A percentile compares a stretch with the other conserved stretches of the same genome.
Conservation (phyloP, 148 eudicot species). For the Dianthus caryophyllus region DNA sequence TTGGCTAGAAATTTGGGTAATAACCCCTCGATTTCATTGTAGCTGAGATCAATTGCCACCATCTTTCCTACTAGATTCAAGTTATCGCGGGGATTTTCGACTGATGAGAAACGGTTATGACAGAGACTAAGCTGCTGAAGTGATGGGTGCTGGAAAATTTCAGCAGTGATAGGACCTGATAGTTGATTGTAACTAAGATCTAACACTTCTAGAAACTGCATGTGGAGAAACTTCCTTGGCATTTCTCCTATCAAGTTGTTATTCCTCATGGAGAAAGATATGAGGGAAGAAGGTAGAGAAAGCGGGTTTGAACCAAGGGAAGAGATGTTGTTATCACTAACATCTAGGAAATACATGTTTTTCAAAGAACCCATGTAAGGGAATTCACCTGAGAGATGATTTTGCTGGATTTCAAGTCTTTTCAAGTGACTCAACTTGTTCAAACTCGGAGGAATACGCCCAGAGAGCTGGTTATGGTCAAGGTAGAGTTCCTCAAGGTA, state of each 20-base stretch:
- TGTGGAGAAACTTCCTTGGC: slow-evolving; percentile 19
- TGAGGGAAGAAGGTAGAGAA: slow-evolving; percentile 30
- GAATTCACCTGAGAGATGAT: slow-evolving; percentile 33
- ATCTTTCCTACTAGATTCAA: slow-evolving; percentile 1
- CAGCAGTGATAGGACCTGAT: slow-evolving; percentile 24
- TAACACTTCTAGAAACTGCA: slow-evolving; percentile 31
- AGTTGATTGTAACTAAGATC: slow-evolving; percentile 41
- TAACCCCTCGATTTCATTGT: slow-evolving; percentile 32
- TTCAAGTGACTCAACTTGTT: slow-evolving; percentile 29
- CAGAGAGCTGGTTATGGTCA: slow-evolving; percentile 33
- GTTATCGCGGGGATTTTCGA: slow-evolving; percentile 16
- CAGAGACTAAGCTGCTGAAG: slow-evolving; percentile 41
- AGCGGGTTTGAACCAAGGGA: slow-evolving; percentile 19
- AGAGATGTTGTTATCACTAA: slow-evolving; percentile 29
- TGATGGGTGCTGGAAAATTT: slow-evolving; percentile 34
- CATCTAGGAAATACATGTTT: slow-evolving; percentile 30
- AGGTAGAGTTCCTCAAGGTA: slow-evolving; percentile 36
- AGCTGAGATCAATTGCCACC: slow-evolving; percentile 41
- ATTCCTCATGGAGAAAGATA: slow-evolving; percentile 37
- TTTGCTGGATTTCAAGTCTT: slow-evolving; percentile 35
- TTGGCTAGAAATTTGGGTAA: slow-evolving; percentile 31
- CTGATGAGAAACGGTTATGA: slow-evolving; percentile 26
- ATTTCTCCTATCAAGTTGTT: slow-evolving; percentile 28
- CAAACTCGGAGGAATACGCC: slow-evolving; percentile 34
- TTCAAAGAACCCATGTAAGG: slow-evolving; percentile 31